A percentile compares a stretch with the other conserved stretches of the same genome.
Evolutionary conservation across 202 grass and related monocot genomes (phyloP).

Genomic region (Musa balbisiana): DNA sequence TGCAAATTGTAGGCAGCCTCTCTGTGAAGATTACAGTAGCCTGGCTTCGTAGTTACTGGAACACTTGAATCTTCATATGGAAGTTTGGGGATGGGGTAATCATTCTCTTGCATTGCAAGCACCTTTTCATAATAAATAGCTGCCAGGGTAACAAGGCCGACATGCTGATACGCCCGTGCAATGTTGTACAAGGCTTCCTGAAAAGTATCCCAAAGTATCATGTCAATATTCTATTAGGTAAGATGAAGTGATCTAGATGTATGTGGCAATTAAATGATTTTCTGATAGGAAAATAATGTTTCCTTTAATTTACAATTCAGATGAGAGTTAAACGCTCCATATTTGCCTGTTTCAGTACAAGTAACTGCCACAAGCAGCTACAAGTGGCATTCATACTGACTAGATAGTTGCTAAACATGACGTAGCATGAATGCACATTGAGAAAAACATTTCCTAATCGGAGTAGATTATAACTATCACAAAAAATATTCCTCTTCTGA

Average conservation of each 20-base stretch:
- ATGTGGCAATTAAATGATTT: too few species aligned
- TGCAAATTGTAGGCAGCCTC: slow-evolving; percentile 93
- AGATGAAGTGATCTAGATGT: too few species aligned
- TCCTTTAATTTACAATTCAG: too few species aligned
- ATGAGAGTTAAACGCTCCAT: too few species aligned
- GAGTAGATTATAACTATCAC: background rate
- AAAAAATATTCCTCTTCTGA: background rate
- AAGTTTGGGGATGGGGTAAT: slow-evolving; percentile 62
- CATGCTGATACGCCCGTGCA: slow-evolving; percentile 78
- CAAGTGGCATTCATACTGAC: too few species aligned
- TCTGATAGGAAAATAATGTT: too few species aligned
- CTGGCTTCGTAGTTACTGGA: slow-evolving; percentile 33
- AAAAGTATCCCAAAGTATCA: slow-evolving; percentile 19
- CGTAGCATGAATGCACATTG: too few species aligned
- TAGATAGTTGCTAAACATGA: too few species aligned
- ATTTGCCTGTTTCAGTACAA: too few species aligned
- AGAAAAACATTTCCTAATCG: too few species aligned
- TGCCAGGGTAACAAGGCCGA: slow-evolving; percentile 69
- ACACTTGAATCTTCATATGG: slow-evolving; percentile 46
- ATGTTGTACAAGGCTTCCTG: slow-evolving; percentile 91
- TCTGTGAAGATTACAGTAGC: slow-evolving; percentile 60
- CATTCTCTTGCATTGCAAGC: slow-evolving; percentile 46
- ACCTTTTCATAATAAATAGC: slow-evolving; percentile 85
- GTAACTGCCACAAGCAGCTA: too few species aligned
- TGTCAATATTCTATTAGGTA: too few species aligned